phyloP scores from a whole-genome alignment of 352 stramenopile species.

The Phytophthora meadii region DNA sequence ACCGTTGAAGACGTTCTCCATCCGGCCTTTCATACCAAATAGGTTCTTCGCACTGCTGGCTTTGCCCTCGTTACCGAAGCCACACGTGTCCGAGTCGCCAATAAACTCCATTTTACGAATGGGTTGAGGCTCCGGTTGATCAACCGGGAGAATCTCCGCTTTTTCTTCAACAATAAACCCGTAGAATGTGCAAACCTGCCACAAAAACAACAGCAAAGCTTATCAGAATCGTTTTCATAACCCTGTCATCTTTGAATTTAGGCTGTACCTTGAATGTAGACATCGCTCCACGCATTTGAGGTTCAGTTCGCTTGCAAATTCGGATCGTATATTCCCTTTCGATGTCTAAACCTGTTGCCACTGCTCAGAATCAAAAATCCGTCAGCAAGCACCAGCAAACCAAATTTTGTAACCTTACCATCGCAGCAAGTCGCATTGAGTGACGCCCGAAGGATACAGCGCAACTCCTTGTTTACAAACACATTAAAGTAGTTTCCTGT shows the following conservation, averaged over 20 bases:
- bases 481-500: slow-evolving; percentile 91
- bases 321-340: slow-evolving; percentile 66
- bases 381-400: not conserved
- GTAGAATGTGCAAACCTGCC: slow-evolving; percentile 88
- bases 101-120: slow-evolving; percentile 85
- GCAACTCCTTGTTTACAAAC: slow-evolving; percentile 79
- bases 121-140: slow-evolving; percentile 40
- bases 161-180: slow-evolving; percentile 83
- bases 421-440: slow-evolving; percentile 83
- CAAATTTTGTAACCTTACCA: slow-evolving; percentile 38
- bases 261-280: slow-evolving; percentile 85
- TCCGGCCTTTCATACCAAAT: slow-evolving; percentile 88
- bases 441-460: slow-evolving; percentile 80
- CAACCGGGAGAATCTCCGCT: slow-evolving; percentile 64
- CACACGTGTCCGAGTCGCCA: slow-evolving; percentile 85
- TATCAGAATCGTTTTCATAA: not conserved
- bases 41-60: slow-evolving; percentile 73
- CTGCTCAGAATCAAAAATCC: slow-evolving; percentile 34
- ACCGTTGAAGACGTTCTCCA: slow-evolving; percentile 90
- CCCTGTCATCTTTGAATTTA: no score
- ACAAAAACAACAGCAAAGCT: not conserved
- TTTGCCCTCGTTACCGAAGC: slow-evolving; percentile 87
- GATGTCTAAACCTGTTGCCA: slow-evolving; percentile 64
- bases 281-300: slow-evolving; percentile 83
- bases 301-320: slow-evolving; percentile 85